A percentile compares a stretch with the other conserved stretches of the same genome.
phyloP scores from a whole-genome alignment of 2,329 filamentous ascomycete genomes.

The Xylaria sp. region DNA sequence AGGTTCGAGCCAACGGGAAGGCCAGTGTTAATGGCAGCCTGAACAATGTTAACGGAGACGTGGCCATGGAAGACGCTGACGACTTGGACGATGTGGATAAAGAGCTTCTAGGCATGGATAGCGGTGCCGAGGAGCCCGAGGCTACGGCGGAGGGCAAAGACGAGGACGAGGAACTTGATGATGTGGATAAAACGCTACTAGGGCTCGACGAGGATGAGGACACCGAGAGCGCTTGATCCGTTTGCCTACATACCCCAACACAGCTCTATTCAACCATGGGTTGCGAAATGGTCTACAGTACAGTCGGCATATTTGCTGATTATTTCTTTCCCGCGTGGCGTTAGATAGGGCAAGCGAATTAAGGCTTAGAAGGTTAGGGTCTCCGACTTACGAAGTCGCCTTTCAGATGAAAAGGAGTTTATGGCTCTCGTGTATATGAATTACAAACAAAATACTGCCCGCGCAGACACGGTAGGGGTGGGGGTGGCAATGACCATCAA shows the following conservation, averaged over 20 bases:
- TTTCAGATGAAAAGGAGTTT: conserved; percentile 7
- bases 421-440: conserved; percentile 21
- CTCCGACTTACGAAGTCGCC: background rate
- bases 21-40: conserved; percentile 42
- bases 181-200: conserved; percentile 42
- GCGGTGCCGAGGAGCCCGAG: conserved; percentile 48
- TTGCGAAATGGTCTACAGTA: conserved; percentile 3
- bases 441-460: conserved; percentile 3
- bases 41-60: conserved; percentile 46
- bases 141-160: conserved; percentile 46
- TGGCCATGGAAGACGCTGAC: conserved; percentile 53
- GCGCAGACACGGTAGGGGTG: background rate
- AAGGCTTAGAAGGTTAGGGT: background rate
- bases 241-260: background rate
- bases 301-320: conserved; percentile 1
- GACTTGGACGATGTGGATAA: conserved; percentile 62
- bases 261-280: conserved; percentile 1
- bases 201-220: conserved; percentile 42
- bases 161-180: conserved; percentile 49
- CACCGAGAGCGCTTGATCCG: conserved; percentile 35
- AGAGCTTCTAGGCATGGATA: conserved; percentile 55
- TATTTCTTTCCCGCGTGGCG: conserved; percentile 23
- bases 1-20: conserved; percentile 39
- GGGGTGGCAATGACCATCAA: background rate
- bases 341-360: conserved; percentile 19